phyloP scores from a whole-genome alignment of 106 monocot genomes.

The Acorus gramineus region DNA sequence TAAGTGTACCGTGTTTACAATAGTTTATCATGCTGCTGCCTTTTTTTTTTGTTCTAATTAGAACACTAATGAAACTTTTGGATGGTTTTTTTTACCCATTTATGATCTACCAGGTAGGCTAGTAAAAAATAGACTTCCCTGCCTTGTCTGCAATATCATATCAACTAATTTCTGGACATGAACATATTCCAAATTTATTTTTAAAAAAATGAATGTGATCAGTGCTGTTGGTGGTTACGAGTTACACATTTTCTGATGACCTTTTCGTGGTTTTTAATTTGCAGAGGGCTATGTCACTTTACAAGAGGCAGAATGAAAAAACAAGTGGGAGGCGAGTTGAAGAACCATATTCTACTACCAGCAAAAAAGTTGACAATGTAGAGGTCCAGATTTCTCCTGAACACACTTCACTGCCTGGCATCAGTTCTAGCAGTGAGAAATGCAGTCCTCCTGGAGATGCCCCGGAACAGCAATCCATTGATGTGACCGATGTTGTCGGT shows the following conservation, averaged over 20 bases:
- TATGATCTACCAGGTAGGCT: no score
- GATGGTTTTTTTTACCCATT: no score
- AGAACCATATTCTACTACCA: background rate
- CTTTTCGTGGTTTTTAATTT: background rate
- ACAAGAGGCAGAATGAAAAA: constrained; percentile 30
- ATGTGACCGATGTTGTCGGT: constrained; percentile 1
- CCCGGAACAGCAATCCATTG: background rate
- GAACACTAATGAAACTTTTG: no score
- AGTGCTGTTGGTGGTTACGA: background rate
- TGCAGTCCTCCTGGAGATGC: background rate
- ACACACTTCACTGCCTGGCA: background rate
- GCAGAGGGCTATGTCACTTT: constrained; percentile 72
- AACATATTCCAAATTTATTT: background rate
- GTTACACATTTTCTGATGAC: background rate
- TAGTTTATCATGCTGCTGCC: background rate
- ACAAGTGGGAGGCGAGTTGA: constrained; percentile 1
- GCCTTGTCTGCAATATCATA: no score
- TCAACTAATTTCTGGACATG: no score
- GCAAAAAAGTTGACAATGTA: background rate
- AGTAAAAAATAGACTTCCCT: no score
- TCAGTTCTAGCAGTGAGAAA: background rate
- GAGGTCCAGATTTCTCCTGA: background rate
- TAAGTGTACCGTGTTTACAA: background rate
- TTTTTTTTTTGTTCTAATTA: no score
- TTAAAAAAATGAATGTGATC: background rate